Conservation (phyloP, 164 flowering plant genomes). For the Brasenia schreberi region DNA sequence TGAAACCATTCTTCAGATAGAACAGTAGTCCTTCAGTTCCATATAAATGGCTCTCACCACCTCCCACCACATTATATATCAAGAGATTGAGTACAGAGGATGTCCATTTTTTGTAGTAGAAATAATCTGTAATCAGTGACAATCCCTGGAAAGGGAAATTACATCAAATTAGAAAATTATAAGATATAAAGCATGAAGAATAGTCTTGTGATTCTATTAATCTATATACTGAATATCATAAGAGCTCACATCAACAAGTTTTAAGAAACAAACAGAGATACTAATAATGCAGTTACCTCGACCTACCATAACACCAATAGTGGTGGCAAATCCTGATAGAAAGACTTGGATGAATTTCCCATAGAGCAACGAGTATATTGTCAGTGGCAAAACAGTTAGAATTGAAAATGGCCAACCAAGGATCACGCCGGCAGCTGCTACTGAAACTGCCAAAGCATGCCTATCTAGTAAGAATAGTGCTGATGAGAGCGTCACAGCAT, state of each 20-base stretch:
- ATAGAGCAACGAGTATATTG: conserved; percentile 41
- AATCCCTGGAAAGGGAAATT: conserved; percentile 40
- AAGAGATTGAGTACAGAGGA: conserved; percentile 79
- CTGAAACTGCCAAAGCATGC: conserved; percentile 65
- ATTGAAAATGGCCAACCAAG: conserved; percentile 99
- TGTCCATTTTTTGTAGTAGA: conserved; percentile 75
- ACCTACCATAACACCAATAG: conserved; percentile 64
- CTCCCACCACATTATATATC: conserved; percentile 80
- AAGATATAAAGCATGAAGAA: background rate
- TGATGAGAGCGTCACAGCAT: conserved; percentile 79
- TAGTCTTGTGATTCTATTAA: background rate
- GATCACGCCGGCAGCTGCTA: conserved; percentile 73
- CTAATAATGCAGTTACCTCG: background rate
- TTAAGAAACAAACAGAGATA: background rate
- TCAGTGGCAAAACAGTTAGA: conserved; percentile 71
- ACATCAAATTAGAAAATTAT: background rate
- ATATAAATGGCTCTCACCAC: conserved; percentile 96
- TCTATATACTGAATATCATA: too few species aligned
- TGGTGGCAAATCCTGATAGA: conserved; percentile 51
- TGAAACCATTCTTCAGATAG: conserved; percentile 87
- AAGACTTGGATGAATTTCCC: conserved; percentile 54
- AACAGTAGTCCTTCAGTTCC: conserved; percentile 78
- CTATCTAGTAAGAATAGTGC: conserved; percentile 73
- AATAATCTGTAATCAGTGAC: conserved; percentile 52
- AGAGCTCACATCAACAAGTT: too few species aligned